Base-by-base conservation (phyloP, 371 early-diverging fungal species). In the Coemansia sp. region DNA sequence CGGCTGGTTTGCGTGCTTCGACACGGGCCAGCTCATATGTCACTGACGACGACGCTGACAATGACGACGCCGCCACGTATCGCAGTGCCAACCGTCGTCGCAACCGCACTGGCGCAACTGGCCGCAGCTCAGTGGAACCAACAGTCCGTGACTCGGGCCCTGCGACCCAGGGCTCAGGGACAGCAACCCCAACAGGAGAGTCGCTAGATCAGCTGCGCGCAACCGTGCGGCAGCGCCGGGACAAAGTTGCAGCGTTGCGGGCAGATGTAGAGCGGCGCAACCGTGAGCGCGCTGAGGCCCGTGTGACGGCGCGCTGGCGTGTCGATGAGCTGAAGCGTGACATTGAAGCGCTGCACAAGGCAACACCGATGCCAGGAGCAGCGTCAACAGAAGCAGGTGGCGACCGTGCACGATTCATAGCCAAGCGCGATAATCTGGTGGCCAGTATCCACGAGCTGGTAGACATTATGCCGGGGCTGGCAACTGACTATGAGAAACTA, bases 321-420 rank as follows among this genome's bases (percentile, higher is more conserved):
- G 60, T 80, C 46, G 74, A 74, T 36, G 68, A 70, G 12, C 66
- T 80, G 24, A 80, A 80, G 55, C 62, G 68, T 39, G 70, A 73
- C 41, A 71, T 69, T 56, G 78, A 65, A 48, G 71, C 66, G 19
- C 58, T 71, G 26, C 78, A 78, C 65, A 46, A 70, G 51, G 8
- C 65, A 1, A 66, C 64, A 9, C 63, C 71, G 1, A 12, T 23
- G 23, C 36, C 54, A 3, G 32, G 12, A 15, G 49, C 62, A 3
- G 32, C 36, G 9, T 49, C 60, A 5, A 13, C 21, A 7, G 62
- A 49, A 17, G 26, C 17, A 21, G 40, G 28, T 2, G 24, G 26
- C 48, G 81, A 82, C 12, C 69, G 70, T 32, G 73, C 29, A 13
- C 29, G 48, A 12, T 57, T 72, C 6, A 5, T 66, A 39, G 61